A percentile compares a stretch with the other conserved stretches of the same genome.
Evolutionary conservation across 2,329 filamentous ascomycete genomes (phyloP).

Genomic region (Aureobasidium sp.): DNA sequence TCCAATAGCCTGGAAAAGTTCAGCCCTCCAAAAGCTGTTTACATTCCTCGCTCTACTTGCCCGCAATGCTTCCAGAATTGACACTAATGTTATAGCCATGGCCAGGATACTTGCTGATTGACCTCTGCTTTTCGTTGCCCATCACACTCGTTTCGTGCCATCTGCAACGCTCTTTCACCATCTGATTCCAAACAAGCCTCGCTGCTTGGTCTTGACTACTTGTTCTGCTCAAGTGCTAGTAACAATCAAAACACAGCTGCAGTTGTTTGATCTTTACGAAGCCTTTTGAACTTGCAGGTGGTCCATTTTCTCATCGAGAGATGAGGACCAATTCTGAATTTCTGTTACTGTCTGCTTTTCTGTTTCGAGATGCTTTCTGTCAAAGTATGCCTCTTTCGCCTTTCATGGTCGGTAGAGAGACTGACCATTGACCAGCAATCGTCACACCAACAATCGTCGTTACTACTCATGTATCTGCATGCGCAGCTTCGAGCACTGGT

Average conservation of each 20-base stretch:
- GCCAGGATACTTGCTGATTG: no score
- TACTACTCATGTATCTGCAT: conserved; percentile 6
- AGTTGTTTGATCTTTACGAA: background rate
- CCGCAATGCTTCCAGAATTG: background rate
- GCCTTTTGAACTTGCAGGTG: no score
- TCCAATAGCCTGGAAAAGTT: background rate
- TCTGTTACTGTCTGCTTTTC: background rate
- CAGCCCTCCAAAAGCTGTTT: background rate
- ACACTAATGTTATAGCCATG: background rate
- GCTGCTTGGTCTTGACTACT: no score
- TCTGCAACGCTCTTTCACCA: background rate
- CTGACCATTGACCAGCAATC: background rate
- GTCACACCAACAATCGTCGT: conserved; percentile 7
- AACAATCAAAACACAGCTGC: no score
- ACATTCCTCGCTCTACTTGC: conserved; percentile 3
- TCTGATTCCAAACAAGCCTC: no score
- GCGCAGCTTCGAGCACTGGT: background rate
- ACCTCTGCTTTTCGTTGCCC: no score
- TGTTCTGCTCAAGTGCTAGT: no score
- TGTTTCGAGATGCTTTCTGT: background rate
- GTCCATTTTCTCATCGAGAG: background rate
- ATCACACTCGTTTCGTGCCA: background rate
- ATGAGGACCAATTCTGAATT: background rate
- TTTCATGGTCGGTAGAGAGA: background rate
- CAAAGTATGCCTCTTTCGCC: background rate